Conservation (phyloP, 192 early-diverging fungal species). For the Umbelopsis vinacea region DNA sequence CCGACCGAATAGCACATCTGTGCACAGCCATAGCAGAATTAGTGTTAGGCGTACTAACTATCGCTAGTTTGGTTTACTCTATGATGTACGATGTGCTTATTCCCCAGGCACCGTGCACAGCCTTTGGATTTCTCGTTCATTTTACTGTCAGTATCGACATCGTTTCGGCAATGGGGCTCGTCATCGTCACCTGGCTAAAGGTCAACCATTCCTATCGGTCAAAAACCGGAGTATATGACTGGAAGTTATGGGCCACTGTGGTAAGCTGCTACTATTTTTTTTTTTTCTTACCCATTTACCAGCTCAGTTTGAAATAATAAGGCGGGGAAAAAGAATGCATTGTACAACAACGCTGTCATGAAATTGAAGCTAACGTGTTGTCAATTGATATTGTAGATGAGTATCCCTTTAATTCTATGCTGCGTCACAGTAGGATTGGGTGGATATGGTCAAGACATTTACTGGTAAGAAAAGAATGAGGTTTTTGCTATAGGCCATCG, state of each 20-base stretch:
- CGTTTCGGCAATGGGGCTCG: not conserved
- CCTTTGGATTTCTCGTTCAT: not conserved
- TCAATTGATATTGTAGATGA: not conserved
- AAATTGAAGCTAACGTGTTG: not conserved
- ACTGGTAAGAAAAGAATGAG: not conserved
- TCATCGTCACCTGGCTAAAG: not conserved
- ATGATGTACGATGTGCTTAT: constrained; percentile 12
- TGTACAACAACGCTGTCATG: constrained; percentile 10
- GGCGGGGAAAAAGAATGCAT: not conserved
- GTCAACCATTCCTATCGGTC: not conserved
- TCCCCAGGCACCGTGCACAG: not conserved
- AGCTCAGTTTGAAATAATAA: not conserved
- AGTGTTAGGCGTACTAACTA: not conserved
- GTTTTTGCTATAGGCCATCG: not conserved
- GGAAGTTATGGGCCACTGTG: constrained; percentile 5
- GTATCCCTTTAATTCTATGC: not conserved
- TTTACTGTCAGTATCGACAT: constrained; percentile 14
- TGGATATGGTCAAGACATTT: constrained; percentile 17
- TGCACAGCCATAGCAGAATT: constrained; percentile 2
- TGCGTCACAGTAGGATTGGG: not conserved
- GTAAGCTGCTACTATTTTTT: not conserved
- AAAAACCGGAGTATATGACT: not conserved
- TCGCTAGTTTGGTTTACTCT: constrained; percentile 9
- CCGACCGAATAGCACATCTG: constrained; percentile 4
- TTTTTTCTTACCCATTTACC: too few relatives aligned